These are phyloP conservation scores for Pseudonitzschia delicatissima DNA, from an alignment of 108 stramenopile genomes.

Conservation along the genomic window DNA sequence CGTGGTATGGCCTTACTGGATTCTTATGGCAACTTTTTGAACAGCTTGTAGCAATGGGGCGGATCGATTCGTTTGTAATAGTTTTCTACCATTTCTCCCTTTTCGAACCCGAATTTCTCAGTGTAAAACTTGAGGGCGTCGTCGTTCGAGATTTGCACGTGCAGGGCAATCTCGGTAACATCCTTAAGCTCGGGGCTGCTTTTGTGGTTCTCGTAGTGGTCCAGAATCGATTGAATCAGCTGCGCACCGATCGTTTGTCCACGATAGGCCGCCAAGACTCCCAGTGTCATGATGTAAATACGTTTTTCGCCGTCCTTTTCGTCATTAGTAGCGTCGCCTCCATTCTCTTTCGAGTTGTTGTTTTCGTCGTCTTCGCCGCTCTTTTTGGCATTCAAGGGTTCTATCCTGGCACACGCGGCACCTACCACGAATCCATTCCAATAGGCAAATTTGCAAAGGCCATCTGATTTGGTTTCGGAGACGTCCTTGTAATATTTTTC, in stretches of 20 bases:
- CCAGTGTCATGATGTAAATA: constrained; percentile 97
- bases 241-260: constrained; percentile 87
- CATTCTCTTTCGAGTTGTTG: background rate
- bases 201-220: constrained; percentile 52
- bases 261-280: constrained; percentile 92
- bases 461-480: constrained; percentile 46
- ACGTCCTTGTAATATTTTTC: constrained; percentile 89
- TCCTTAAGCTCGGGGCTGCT: constrained; percentile 31
- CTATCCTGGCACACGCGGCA: constrained; percentile 77
- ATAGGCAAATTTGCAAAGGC: constrained; percentile 83
- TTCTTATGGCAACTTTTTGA: constrained; percentile 61
- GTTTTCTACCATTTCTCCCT: constrained; percentile 87
- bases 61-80: constrained; percentile 98
- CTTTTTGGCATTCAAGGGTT: constrained; percentile 37
- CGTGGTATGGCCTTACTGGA: background rate
- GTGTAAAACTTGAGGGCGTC: constrained; percentile 94
- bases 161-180: constrained; percentile 87
- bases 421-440: constrained; percentile 87
- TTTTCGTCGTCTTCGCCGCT: background rate
- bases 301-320: constrained; percentile 18
- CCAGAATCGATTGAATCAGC: constrained; percentile 80
- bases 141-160: constrained; percentile 92
- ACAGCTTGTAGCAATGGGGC: constrained; percentile 91
- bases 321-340: background rate
- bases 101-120: constrained; percentile 83